Evolutionary conservation across 192 early-diverging fungal genomes (phyloP).

Genomic region (Umbelopsis sp.): DNA sequence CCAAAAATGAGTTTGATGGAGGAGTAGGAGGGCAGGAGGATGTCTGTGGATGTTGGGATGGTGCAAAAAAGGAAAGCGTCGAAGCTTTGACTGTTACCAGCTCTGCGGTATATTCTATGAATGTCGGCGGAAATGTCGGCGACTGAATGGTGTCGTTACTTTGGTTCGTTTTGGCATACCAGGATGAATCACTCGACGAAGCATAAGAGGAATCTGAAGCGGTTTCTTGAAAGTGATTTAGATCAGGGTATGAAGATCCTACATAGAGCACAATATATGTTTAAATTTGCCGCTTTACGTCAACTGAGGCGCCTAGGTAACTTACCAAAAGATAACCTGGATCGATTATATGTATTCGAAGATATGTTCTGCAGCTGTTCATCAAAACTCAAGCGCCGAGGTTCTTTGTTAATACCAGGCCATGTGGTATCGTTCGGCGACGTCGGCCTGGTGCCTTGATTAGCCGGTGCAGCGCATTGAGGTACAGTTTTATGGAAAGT

Average conservation of each 20-base stretch:
- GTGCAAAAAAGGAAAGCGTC: conserved; percentile 3
- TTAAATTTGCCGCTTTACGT: not conserved
- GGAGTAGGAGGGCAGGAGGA: conserved; percentile 2
- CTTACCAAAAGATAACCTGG: not conserved
- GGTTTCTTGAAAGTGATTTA: not conserved
- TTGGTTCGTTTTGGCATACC: not conserved
- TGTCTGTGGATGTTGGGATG: not conserved
- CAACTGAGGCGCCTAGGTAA: no score
- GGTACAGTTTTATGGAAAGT: conserved; percentile 3
- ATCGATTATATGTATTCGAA: not conserved
- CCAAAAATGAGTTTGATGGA: not conserved
- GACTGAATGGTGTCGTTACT: not conserved
- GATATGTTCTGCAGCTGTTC: no score
- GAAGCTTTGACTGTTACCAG: conserved; percentile 1
- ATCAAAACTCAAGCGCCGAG: no score
- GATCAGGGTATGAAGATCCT: not conserved
- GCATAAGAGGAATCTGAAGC: conserved; percentile 1
- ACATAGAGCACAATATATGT: not conserved
- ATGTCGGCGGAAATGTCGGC: not conserved
- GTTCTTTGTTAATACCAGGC: not conserved
- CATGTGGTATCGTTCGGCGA: not conserved
- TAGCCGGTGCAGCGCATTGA: not conserved
- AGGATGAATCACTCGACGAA: conserved; percentile 12
- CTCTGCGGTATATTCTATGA: conserved; percentile 8
- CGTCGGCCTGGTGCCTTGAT: not conserved